Evolutionary conservation across 345 rosid genomes (phyloP).

Genomic region (rapeseed (Brassica napus)): DNA sequence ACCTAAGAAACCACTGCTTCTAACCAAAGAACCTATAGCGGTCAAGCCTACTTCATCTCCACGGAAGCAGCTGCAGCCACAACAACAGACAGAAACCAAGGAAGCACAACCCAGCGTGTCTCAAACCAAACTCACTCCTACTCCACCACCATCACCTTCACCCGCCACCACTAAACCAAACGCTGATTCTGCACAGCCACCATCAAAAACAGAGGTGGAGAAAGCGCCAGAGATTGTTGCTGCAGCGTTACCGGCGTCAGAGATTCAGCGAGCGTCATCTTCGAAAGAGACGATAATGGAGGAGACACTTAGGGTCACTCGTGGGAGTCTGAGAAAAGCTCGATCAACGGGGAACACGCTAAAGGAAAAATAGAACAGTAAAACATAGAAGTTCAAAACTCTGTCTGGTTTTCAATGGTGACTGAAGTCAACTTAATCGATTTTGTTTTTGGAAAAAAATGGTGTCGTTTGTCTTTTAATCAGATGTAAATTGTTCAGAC

Average conservation of each 20-base stretch:
- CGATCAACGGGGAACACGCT: conserved; percentile 44
- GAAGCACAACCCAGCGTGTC: conserved; percentile 31
- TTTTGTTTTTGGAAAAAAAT: not conserved
- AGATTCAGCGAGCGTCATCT: conserved; percentile 42
- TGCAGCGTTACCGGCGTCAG: conserved; percentile 40
- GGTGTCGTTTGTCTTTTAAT: conserved; percentile 1
- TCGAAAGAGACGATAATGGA: conserved; percentile 60
- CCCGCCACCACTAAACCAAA: conserved; percentile 26
- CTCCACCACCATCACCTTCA: conserved; percentile 31
- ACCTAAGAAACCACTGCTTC: conserved; percentile 31
- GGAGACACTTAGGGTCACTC: conserved; percentile 50
- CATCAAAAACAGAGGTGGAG: conserved; percentile 44
- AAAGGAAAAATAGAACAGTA: conserved; percentile 2
- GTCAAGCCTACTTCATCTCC: conserved; percentile 31
- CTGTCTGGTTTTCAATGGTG: not conserved
- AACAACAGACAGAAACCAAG: conserved; percentile 31
- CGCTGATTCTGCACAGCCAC: conserved; percentile 30
- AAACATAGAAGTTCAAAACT: conserved; percentile 9
- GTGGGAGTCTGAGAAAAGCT: conserved; percentile 54
- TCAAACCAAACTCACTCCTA: conserved; percentile 27
- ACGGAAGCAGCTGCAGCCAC: conserved; percentile 26
- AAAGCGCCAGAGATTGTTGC: conserved; percentile 48
- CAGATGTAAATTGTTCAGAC: conserved; percentile 15
- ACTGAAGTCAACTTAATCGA: conserved; percentile 15
- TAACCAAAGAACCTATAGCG: conserved; percentile 41